A percentile compares a stretch with the other conserved stretches of the same genome.
Conservation (phyloP, 2,329 filamentous ascomycete species). For the Samsoniella hepiali region DNA sequence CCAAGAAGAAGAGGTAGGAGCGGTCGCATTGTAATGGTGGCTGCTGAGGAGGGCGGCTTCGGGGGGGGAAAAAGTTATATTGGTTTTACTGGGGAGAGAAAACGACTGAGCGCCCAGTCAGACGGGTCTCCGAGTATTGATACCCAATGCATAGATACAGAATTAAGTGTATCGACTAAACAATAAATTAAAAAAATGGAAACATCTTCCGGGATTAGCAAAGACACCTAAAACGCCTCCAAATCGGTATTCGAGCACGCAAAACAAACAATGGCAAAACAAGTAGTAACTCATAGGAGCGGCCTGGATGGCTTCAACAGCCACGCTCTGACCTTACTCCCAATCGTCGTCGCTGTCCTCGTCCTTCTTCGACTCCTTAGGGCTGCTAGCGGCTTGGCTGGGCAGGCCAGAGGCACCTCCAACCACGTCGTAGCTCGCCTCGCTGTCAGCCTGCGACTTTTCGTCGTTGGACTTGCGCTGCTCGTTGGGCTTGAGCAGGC, state of each 20-base stretch:
- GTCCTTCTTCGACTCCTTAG: slow-evolving; percentile 53
- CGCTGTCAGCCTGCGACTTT: slow-evolving; percentile 87
- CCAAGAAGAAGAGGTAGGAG: slow-evolving; percentile 61
- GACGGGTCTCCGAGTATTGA: slow-evolving; percentile 11
- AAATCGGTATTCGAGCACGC: not conserved
- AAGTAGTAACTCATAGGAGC: slow-evolving; percentile 22
- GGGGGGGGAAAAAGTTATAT: not conserved
- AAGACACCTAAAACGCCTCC: slow-evolving; percentile 11
- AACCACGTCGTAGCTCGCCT: slow-evolving; percentile 94
- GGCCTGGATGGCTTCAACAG: no score
- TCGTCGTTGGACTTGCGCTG: slow-evolving; percentile 78
- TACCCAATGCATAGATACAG: slow-evolving; percentile 22
- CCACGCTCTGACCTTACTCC: slow-evolving; percentile 50
- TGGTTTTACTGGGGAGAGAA: not conserved
- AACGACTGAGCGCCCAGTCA: not conserved
- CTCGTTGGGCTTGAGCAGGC: slow-evolving; percentile 58
- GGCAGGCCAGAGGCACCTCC: slow-evolving; percentile 70
- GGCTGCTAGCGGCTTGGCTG: slow-evolving; percentile 71
- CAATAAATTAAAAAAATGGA: not conserved
- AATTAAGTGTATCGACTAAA: slow-evolving; percentile 3
- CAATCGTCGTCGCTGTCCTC: slow-evolving; percentile 72
- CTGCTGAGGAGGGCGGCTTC: not conserved
- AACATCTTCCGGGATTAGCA: not conserved
- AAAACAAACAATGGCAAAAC: slow-evolving; percentile 12
- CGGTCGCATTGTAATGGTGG: no score